Evolutionary conservation across 1,284 basidiomycete species (phyloP).

Genomic region (Apiotrichum montevideense): DNA sequence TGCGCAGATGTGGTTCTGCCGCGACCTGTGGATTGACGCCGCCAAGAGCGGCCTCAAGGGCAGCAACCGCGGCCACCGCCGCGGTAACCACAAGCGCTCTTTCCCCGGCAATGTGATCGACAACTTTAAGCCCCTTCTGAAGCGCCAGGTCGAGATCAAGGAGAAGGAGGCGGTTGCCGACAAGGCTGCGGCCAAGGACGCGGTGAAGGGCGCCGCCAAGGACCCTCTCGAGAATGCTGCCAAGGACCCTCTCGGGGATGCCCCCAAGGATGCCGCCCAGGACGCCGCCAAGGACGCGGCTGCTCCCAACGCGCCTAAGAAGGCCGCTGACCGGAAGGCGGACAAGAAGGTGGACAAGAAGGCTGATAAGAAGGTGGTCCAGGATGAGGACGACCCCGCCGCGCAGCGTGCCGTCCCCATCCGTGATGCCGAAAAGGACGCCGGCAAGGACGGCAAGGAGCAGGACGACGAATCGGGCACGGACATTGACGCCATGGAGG

Average conservation of each 20-base stretch:
- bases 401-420: slow-evolving; percentile 7
- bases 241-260: background rate
- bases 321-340: background rate
- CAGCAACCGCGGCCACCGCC: background rate
- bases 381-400: slow-evolving; percentile 20
- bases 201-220: background rate
- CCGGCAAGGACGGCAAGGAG: slow-evolving; percentile 1
- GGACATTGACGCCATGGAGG: slow-evolving; percentile 81
- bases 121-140: slow-evolving; percentile 23
- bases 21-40: slow-evolving; percentile 82
- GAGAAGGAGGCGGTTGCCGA: background rate
- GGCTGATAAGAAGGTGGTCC: slow-evolving; percentile 8
- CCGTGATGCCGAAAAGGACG: slow-evolving; percentile 19
- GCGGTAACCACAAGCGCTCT: slow-evolving; percentile 23
- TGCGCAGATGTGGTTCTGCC: slow-evolving; percentile 90
- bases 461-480: slow-evolving; percentile 61
- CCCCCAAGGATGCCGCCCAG: background rate
- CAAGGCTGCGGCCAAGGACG: background rate
- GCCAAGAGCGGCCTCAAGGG: slow-evolving; percentile 62
- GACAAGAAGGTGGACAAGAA: background rate
- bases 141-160: slow-evolving; percentile 16
- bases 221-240: background rate
- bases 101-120: slow-evolving; percentile 22
- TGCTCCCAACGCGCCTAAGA: background rate
- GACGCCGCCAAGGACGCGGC: background rate